Base-by-base conservation (phyloP, 495 filamentous ascomycete species). In the Podospora tetraspora region DNA sequence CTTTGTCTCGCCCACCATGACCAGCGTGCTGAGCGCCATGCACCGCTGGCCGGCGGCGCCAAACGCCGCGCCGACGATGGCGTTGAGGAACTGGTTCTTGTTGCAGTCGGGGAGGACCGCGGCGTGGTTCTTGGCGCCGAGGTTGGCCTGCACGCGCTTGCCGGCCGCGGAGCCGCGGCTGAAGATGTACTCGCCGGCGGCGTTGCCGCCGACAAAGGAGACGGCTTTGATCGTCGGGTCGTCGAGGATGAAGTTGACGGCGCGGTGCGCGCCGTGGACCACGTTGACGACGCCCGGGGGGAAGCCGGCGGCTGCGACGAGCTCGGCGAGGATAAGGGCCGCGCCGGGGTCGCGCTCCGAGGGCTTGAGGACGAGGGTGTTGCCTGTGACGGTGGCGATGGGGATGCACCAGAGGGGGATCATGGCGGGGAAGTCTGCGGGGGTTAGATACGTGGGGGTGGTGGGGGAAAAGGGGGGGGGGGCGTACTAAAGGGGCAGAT, bases 291-390 rank as follows among this genome's bases (percentile, higher is more conserved):
- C 96, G 72, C 95, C 95, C 16, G 90, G 84, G 58, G 96, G 95
- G 82, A 98, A 94, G 19, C 95, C 95, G 37, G 95, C 96, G 80
- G 98, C 90, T 73, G 89, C 86, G 67, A 90, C 91, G 27, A 99
- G 84, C 76, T 98, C 95, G 34, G 92, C 96, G 64, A 99, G 85
- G 78, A 99, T 98, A 93, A 99, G 97, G 32, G 92, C 91, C 22
- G 96, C 96, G 63, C 95, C 95, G n/a, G 95, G 95, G 70, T 98
- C 95, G 69, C 95, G 91, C 83, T 99, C 95, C 0, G 95, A 99
- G 4, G 95, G 95, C 86, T 99, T 99, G 67, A 99, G 80, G 72
- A 99, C 88, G 68, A 98, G 81, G 29, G 91, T 95, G 83, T 99
- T 99, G 62, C 95, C 96, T 12, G 92, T 96, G 3, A 96, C 87